phyloP scores from a whole-genome alignment of 371 early-diverging fungal species.

The Circinella minor region DNA sequence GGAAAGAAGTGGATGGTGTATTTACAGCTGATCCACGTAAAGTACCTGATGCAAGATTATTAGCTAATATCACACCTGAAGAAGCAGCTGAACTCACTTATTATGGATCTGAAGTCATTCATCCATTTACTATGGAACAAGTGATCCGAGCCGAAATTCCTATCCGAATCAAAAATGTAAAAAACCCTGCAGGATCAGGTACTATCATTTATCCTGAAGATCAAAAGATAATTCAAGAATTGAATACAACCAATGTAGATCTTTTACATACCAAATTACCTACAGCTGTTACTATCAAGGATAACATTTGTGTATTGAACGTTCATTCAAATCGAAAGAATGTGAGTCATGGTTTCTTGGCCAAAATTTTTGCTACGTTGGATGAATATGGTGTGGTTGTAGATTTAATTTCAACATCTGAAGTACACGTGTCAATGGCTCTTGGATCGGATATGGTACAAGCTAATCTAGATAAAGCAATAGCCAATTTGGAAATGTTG shows the following conservation, averaged over 20 bases:
- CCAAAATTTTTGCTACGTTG: conserved; percentile 88
- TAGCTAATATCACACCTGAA: conserved; percentile 95
- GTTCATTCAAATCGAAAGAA: conserved; percentile 94
- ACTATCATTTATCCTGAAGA: conserved; percentile 86
- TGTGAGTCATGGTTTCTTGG: conserved; percentile 94
- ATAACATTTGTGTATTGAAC: conserved; percentile 90
- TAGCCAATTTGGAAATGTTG: conserved; percentile 61
- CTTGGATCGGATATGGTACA: conserved; percentile 66
- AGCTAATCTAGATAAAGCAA: conserved; percentile 66
- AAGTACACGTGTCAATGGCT: conserved; percentile 97
- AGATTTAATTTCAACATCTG: conserved; percentile 94
- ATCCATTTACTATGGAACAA: conserved; percentile 99
- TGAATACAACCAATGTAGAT: background rate
- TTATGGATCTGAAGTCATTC: conserved; percentile 97
- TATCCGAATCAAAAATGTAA: conserved; percentile 97
- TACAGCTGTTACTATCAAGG: conserved; percentile 98
- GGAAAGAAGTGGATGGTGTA: conserved; percentile 99
- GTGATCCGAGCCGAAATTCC: conserved; percentile 94
- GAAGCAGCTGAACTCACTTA: conserved; percentile 98
- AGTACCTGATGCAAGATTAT: conserved; percentile 83
- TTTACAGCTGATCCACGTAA: conserved; percentile 99
- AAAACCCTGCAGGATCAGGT: conserved; percentile 88
- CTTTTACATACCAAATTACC: conserved; percentile 52
- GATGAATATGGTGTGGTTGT: conserved; percentile 89
- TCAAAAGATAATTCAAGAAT: background rate